A percentile compares a stretch with the other conserved stretches of the same genome.
These are phyloP conservation scores for Boletus tomentosulus DNA, from an alignment of 768 basidiomycete genomes.

Conservation along the genomic window DNA sequence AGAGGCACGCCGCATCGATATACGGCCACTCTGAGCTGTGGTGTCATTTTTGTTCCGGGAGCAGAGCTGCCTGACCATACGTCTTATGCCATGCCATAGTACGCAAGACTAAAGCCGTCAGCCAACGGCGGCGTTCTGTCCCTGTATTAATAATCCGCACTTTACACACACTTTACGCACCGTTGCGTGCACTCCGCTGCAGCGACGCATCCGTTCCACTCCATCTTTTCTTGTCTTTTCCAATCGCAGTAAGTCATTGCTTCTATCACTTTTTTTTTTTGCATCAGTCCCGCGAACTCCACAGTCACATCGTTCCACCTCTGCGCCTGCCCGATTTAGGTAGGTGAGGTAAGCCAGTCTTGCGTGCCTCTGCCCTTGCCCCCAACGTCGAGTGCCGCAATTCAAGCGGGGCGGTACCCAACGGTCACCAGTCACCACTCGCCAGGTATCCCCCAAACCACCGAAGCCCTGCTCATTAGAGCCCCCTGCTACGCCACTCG, in stretches of 20 bases:
- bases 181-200: background rate
- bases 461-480: too few relatives aligned
- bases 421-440: too few relatives aligned
- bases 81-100: too few relatives aligned
- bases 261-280: background rate
- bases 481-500: too few relatives aligned
- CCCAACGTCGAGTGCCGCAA: too few relatives aligned
- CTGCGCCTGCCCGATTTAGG: background rate
- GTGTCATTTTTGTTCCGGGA: too few relatives aligned
- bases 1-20: too few relatives aligned
- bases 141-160: background rate
- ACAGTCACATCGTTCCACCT: background rate
- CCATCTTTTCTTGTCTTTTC: background rate
- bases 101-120: too few relatives aligned
- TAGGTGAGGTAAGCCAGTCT: background rate
- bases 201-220: background rate
- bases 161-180: background rate
- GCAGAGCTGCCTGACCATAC: too few relatives aligned
- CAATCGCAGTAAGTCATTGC: background rate
- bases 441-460: conserved; percentile 84
- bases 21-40: too few relatives aligned
- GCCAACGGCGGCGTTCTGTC: too few relatives aligned
- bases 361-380: background rate
- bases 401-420: too few relatives aligned
- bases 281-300: background rate